A percentile compares a stretch with the other conserved stretches of the same genome.
Evolutionary conservation across 495 filamentous ascomycete genomes (phyloP).

Genomic region (Neurospora sp.): DNA sequence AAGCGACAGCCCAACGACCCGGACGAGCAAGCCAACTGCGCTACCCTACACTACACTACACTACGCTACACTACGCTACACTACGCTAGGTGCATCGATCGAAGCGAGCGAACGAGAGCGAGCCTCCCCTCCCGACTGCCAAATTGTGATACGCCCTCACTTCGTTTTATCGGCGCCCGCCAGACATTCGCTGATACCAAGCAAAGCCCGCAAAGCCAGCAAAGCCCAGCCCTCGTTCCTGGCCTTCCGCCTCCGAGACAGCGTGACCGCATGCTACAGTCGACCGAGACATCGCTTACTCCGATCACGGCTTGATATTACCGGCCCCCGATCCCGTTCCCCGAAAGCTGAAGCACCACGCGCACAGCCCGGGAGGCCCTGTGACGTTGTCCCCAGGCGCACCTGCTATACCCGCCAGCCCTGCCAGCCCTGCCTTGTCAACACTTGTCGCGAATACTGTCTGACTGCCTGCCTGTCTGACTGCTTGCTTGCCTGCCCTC

Average conservation of each 20-base stretch:
- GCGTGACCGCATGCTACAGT: background rate
- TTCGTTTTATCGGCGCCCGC: background rate
- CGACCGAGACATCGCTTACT: background rate
- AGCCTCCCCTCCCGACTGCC: background rate
- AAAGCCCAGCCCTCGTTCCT: background rate
- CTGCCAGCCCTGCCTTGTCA: background rate
- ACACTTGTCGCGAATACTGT: background rate
- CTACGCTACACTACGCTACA: background rate
- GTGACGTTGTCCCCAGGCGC: background rate
- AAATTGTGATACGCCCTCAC: background rate
- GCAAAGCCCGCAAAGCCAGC: background rate
- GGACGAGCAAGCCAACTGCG: background rate
- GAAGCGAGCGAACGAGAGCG: background rate
- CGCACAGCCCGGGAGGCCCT: background rate
- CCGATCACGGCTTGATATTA: background rate
- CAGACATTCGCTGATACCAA: background rate
- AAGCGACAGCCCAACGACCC: background rate
- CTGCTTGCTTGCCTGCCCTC: background rate
- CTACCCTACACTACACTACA: background rate
- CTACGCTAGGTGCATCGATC: background rate
- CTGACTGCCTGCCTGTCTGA: background rate
- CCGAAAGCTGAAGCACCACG: background rate
- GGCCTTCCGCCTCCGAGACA: background rate
- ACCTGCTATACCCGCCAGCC: background rate
- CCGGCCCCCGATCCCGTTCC: background rate